phyloP scores from a whole-genome alignment of 2,329 filamentous ascomycete species.

The Botrytis squamosa region DNA sequence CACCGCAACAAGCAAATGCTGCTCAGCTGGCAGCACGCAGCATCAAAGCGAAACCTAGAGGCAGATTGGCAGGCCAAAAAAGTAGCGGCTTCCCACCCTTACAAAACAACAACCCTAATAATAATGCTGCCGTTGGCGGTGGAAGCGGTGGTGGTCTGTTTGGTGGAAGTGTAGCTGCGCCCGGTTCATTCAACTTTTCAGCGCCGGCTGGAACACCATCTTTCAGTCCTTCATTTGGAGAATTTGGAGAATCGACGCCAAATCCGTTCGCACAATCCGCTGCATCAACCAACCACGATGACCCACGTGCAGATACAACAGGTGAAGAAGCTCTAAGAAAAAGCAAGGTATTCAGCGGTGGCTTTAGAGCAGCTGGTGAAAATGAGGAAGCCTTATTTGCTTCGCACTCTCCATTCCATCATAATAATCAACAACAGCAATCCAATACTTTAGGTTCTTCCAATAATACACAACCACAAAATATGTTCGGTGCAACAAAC shows the following conservation, averaged over 20 bases:
- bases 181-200: conserved; percentile 35
- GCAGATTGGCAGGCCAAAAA: conserved; percentile 16
- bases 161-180: conserved; percentile 34
- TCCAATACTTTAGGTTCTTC: conserved; percentile 8
- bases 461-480: conserved; percentile 7
- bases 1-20: conserved; percentile 36
- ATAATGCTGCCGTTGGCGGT: neutral
- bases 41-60: conserved; percentile 33
- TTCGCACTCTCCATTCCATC: conserved; percentile 10
- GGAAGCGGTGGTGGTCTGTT: conserved; percentile 33
- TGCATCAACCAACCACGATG: conserved; percentile 21
- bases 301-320: conserved; percentile 23
- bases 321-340: conserved; percentile 21
- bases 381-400: conserved; percentile 9
- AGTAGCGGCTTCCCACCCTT: conserved; percentile 13
- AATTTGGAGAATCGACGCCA: conserved; percentile 20
- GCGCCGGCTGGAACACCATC: conserved; percentile 24
- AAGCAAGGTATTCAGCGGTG: conserved; percentile 1
- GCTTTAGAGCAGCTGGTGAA: conserved; percentile 11
- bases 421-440: neutral
- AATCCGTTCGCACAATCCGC: conserved; percentile 19
- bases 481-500: conserved; percentile 3
- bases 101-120: conserved; percentile 4
- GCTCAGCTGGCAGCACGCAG: conserved; percentile 38
- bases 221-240: conserved; percentile 23